phyloP scores from a whole-genome alignment of 352 stramenopile species.

The Phytophthora foliorum region DNA sequence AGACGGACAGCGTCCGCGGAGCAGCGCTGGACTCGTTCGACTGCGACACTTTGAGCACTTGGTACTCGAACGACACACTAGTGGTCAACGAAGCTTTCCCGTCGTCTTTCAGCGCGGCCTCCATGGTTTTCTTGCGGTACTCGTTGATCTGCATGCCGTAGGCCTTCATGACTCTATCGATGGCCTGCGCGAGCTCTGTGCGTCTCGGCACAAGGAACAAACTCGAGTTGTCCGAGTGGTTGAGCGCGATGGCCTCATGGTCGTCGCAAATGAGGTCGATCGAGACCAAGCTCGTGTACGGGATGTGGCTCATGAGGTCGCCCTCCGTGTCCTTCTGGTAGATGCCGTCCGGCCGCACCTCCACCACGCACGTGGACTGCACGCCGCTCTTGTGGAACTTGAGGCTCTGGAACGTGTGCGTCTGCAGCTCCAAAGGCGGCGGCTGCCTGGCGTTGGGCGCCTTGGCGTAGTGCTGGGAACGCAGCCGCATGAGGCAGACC shows the following conservation, averaged over 20 bases:
- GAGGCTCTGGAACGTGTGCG: constrained; percentile 56
- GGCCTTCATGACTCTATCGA: constrained; percentile 75
- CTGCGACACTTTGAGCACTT: constrained; percentile 68
- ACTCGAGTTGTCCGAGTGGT: constrained; percentile 87
- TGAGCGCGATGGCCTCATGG: constrained; percentile 73
- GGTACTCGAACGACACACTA: constrained; percentile 73
- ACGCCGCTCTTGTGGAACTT: constrained; percentile 73
- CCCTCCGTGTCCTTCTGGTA: constrained; percentile 81
- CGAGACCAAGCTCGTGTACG: constrained; percentile 85
- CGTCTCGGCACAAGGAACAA: constrained; percentile 75
- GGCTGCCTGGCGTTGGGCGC: constrained; percentile 30
- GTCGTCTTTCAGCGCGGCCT: constrained; percentile 62
- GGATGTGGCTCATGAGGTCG: constrained; percentile 83
- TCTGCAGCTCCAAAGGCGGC: constrained; percentile 58
- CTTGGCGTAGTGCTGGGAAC: constrained; percentile 68
- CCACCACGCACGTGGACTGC: constrained; percentile 72
- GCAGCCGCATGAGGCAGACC: constrained; percentile 80
- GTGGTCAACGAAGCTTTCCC: constrained; percentile 33
- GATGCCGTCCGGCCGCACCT: constrained; percentile 78
- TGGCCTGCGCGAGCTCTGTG: constrained; percentile 76
- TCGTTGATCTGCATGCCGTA: constrained; percentile 89
- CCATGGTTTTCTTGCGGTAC: constrained; percentile 86
- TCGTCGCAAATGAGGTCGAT: constrained; percentile 87
- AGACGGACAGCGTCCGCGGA: constrained; percentile 63
- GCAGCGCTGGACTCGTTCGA: constrained; percentile 47